Conservation (phyloP, 2,329 filamentous ascomycete species). For the Colletotrichum spaethianum region DNA sequence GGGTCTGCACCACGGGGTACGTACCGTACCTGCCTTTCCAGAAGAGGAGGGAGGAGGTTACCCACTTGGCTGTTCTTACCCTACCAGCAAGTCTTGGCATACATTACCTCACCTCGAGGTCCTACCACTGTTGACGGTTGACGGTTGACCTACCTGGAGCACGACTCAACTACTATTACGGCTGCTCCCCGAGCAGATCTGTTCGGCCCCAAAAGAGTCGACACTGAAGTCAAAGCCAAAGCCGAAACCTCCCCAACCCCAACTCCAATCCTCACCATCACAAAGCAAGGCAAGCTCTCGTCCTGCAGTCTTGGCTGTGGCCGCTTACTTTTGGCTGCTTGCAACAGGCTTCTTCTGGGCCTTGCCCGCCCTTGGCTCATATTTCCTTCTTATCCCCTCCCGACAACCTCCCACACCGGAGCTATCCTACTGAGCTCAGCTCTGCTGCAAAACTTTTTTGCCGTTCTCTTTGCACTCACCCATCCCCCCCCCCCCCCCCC, state of each 20-base stretch:
- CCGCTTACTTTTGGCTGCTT: constrained; percentile 15
- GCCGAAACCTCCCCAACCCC: neutral
- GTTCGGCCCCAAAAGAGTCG: neutral
- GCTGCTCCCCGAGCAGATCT: neutral
- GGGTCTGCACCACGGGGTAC: constrained; percentile 3
- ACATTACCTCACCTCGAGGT: constrained; percentile 12
- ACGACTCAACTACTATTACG: neutral
- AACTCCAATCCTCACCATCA: neutral
- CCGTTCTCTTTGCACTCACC: neutral
- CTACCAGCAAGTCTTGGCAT: neutral
- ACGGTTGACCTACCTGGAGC: neutral
- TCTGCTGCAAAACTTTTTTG: constrained; percentile 19
- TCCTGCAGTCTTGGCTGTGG: constrained; percentile 3
- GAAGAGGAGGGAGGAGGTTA: too few relatives aligned
- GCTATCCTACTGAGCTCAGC: constrained; percentile 19
- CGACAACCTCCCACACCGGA: constrained; percentile 33
- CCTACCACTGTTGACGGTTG: neutral
- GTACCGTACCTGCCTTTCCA: constrained; percentile 20
- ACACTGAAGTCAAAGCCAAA: neutral
- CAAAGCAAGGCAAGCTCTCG: neutral
- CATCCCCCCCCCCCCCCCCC: neutral
- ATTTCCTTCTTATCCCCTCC: constrained; percentile 33
- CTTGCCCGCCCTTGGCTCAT: constrained; percentile 16
- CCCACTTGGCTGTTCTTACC: constrained; percentile 18
- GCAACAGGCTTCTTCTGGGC: constrained; percentile 9